Conservation (phyloP, 1,284 basidiomycete species). For the Irpex lacteus region DNA sequence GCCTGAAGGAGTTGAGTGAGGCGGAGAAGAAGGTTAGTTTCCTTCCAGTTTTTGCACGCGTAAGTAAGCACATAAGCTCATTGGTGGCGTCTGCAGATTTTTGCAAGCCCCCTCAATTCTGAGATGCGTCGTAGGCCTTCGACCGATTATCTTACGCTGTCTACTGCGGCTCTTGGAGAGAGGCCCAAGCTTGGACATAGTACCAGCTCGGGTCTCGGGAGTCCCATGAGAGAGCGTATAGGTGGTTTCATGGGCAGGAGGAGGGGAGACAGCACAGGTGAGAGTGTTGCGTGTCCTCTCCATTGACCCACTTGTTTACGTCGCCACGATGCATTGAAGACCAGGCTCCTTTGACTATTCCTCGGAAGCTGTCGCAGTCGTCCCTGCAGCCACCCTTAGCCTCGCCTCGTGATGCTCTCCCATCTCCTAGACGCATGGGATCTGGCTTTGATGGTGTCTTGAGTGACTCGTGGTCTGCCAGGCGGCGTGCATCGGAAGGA, state of each 20-base stretch:
- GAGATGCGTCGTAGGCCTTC: constrained; percentile 80
- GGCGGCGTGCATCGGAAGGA: constrained; percentile 56
- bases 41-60: neutral
- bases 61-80: neutral
- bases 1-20: constrained; percentile 75
- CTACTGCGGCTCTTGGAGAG: constrained; percentile 48
- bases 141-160: constrained; percentile 60
- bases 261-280: constrained; percentile 69
- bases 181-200: constrained; percentile 54
- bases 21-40: constrained; percentile 82
- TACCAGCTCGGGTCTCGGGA: constrained; percentile 41
- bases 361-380: constrained; percentile 72
- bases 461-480: constrained; percentile 60
- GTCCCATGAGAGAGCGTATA: constrained; percentile 66
- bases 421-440: constrained; percentile 65
- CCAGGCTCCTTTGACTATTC: constrained; percentile 42
- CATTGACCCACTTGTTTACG: constrained; percentile 3
- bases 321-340: constrained; percentile 31
- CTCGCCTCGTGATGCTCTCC: constrained; percentile 58
- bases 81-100: constrained; percentile 45
- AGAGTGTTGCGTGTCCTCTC: constrained; percentile 11
- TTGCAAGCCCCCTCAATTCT: constrained; percentile 72
- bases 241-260: constrained; percentile 56
- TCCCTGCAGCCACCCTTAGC: constrained; percentile 47
- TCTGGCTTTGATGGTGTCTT: constrained; percentile 72